Evolutionary conservation across 164 flowering plant genomes (phyloP).

Genomic region (Macadamia integrifolia): DNA sequence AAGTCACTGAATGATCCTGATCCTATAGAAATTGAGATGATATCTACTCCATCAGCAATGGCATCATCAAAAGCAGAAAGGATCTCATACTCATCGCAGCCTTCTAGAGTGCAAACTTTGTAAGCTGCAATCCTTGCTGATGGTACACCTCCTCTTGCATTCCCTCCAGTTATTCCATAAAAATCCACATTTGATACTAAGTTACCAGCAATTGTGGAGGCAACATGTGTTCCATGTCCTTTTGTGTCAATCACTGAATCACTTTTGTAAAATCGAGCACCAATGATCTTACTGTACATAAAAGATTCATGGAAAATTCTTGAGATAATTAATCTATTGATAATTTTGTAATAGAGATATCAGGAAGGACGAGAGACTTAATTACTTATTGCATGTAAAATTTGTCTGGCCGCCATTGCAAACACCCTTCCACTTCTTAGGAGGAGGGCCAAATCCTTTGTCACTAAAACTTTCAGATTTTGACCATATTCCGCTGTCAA

Average conservation of each 20-base stretch:
- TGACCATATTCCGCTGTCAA: constrained; percentile 61
- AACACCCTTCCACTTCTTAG: constrained; percentile 50
- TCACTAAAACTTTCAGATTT: constrained; percentile 45
- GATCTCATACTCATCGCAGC: constrained; percentile 27
- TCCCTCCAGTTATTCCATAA: constrained; percentile 34
- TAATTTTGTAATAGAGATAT: too few species aligned
- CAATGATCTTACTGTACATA: constrained; percentile 39
- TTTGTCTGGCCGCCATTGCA: constrained; percentile 26
- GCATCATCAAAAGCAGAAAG: constrained; percentile 51
- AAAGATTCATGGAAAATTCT: background rate
- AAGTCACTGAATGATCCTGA: background rate
- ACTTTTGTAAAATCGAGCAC: constrained; percentile 30
- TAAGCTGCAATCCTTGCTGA: constrained; percentile 49
- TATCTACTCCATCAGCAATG: constrained; percentile 17
- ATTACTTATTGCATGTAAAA: constrained; percentile 68
- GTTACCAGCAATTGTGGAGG: constrained; percentile 51
- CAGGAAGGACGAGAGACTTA: too few species aligned
- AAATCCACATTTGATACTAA: constrained; percentile 27
- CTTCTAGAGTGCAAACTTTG: constrained; percentile 31
- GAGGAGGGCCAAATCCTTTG: constrained; percentile 19
- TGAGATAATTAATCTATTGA: too few species aligned
- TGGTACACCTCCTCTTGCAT: constrained; percentile 54
- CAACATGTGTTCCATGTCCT: constrained; percentile 54
- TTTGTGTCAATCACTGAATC: constrained; percentile 30
- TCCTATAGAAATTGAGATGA: constrained; percentile 15